Evolutionary conservation across 768 basidiomycete species (phyloP).

Genomic region (Nidularia pulvinata): DNA sequence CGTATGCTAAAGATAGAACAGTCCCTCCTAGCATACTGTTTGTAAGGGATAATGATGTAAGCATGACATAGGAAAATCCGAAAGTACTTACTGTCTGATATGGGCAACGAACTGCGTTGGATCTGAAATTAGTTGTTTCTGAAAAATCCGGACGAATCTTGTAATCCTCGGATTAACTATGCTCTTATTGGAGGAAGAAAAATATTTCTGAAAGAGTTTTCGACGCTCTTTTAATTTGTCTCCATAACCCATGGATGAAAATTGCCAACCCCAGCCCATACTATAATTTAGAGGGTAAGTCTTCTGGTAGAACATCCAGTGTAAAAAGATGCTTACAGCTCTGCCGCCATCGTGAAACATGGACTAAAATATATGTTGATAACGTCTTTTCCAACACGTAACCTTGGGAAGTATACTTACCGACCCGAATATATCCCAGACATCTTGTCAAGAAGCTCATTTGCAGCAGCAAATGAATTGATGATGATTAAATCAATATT

Average conservation of each 20-base stretch:
- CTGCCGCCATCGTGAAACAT: not conserved
- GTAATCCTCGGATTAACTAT: not conserved
- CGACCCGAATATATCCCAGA: constrained; percentile 8
- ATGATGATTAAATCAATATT: constrained; percentile 7
- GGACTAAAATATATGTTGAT: not conserved
- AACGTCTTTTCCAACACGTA: not conserved
- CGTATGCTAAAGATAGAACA: constrained; percentile 32
- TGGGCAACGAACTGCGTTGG: constrained; percentile 3
- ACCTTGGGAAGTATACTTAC: constrained; percentile 1
- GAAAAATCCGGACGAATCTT: constrained; percentile 1
- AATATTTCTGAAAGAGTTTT: not conserved
- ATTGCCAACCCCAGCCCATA: not conserved
- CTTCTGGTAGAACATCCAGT: not conserved
- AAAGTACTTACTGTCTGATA: constrained; percentile 5
- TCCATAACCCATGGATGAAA: not conserved
- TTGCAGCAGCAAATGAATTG: constrained; percentile 8
- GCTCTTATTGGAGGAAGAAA: not conserved
- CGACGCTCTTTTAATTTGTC: not conserved
- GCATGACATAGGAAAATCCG: not conserved
- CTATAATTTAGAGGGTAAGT: not conserved
- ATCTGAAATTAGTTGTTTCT: constrained; percentile 1
- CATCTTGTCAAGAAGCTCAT: constrained; percentile 7
- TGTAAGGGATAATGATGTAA: not conserved
- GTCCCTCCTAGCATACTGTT: too few species aligned
- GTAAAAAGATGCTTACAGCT: not conserved